Evolutionary conservation across 1,139 yeast genomes (phyloP).

Genomic region (Zygosaccharomyces sapae): DNA sequence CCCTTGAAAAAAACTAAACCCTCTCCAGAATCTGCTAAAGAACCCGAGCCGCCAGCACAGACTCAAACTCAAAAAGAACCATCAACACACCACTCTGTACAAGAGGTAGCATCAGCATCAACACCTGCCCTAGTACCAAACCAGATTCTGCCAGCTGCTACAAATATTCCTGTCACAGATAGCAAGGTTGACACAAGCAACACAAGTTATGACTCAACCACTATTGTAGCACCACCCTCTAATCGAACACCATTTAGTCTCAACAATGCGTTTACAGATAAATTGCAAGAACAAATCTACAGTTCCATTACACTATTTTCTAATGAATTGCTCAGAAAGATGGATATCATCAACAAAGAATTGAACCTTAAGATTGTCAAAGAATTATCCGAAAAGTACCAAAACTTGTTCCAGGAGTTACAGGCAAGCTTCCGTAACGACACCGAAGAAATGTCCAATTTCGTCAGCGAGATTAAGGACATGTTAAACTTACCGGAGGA

Average conservation of each 20-base stretch:
- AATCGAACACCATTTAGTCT: constrained; percentile 6
- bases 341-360: constrained; percentile 37
- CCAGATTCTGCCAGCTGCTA: background rate
- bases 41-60: background rate
- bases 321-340: constrained; percentile 35
- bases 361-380: constrained; percentile 35
- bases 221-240: constrained; percentile 12
- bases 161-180: background rate
- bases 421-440: constrained; percentile 37
- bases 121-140: background rate
- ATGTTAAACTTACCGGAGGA: constrained; percentile 37
- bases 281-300: constrained; percentile 37
- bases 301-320: constrained; percentile 37
- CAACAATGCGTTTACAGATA: constrained; percentile 32
- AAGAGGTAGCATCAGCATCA: background rate
- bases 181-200: constrained; percentile 7
- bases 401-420: constrained; percentile 32
- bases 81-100: background rate
- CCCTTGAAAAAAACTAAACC: constrained; percentile 2
- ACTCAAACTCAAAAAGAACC: background rate
- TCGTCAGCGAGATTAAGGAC: constrained; percentile 36
- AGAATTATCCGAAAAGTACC: constrained; percentile 37
- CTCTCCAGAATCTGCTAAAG: background rate
- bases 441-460: constrained; percentile 36
- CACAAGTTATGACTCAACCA: constrained; percentile 17